Percentiles rank a stretch among this genome's conserved stretches.
Conservation (phyloP, 345 rosid genomes). For the Pistacia integerrima region DNA sequence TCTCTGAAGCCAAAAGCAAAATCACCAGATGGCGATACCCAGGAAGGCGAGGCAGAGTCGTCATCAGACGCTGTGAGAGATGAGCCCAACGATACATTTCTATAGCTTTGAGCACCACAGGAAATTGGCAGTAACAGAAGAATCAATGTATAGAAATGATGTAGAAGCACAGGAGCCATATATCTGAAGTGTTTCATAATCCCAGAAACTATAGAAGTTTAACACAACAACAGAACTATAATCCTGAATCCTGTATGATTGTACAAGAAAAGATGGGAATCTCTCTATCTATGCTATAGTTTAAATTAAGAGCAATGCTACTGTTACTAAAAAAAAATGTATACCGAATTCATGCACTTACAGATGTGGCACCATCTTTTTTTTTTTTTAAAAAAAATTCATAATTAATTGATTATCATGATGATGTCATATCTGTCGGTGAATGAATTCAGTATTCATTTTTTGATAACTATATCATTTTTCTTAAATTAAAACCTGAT, state of each 20-base stretch:
- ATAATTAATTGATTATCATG: too few relatives aligned
- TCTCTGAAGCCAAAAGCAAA: constrained; percentile 45
- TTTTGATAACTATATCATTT: too few relatives aligned
- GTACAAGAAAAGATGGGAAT: background rate
- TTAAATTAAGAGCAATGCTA: too few relatives aligned
- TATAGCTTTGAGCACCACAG: constrained; percentile 2
- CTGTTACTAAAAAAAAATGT: too few relatives aligned
- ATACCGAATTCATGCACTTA: too few relatives aligned
- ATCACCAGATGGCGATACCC: constrained; percentile 39
- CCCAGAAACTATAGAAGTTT: background rate
- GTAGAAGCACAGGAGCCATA: background rate
- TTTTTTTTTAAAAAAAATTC: too few relatives aligned
- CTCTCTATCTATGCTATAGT: background rate
- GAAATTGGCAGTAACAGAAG: constrained; percentile 3
- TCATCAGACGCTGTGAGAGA: constrained; percentile 10
- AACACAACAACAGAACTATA: background rate
- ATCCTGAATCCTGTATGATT: too few relatives aligned
- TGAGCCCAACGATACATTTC: constrained; percentile 3
- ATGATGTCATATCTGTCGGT: too few relatives aligned
- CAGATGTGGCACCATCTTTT: too few relatives aligned
- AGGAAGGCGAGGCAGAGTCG: background rate
- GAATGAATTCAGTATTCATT: too few relatives aligned
- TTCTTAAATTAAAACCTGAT: too few relatives aligned
- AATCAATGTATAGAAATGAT: background rate
- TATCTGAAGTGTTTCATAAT: background rate